Conservation (phyloP, 192 early-diverging fungal species). For the Gryganskiella cystojenkinii region DNA sequence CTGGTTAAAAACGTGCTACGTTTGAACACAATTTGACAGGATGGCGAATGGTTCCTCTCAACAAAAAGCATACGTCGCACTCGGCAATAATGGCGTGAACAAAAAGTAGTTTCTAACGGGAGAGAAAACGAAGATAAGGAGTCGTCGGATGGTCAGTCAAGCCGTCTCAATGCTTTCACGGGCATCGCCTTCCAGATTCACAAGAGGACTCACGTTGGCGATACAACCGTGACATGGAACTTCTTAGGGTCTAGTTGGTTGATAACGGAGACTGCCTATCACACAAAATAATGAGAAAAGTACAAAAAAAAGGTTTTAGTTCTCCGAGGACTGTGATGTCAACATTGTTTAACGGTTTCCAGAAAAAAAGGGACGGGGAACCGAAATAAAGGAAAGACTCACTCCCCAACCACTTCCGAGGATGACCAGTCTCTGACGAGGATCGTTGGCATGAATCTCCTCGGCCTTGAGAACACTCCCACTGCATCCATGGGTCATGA, state of each 20-base stretch:
- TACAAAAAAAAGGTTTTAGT: neutral
- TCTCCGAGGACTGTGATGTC: neutral
- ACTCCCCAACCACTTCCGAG: slow-evolving; percentile 69
- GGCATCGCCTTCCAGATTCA: neutral
- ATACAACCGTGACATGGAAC: slow-evolving; percentile 64
- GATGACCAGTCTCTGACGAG: slow-evolving; percentile 61
- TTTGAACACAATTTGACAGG: too few species aligned
- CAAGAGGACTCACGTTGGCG: slow-evolving; percentile 44
- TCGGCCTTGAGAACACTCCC: slow-evolving; percentile 53
- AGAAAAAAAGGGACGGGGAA: neutral
- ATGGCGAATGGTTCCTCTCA: too few species aligned
- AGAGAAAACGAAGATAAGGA: neutral
- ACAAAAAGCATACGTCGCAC: slow-evolving; percentile 57
- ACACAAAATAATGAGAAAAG: neutral
- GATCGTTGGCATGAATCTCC: slow-evolving; percentile 45
- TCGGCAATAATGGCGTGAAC: slow-evolving; percentile 64
- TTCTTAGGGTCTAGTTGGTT: slow-evolving; percentile 64
- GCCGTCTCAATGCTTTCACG: neutral
- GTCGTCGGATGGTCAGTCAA: neutral
- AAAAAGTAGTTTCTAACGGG: slow-evolving; percentile 63
- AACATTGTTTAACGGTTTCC: too few species aligned
- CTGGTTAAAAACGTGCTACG: slow-evolving; percentile 22
- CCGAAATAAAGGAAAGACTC: slow-evolving; percentile 2
- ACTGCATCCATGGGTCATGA: slow-evolving; percentile 50
- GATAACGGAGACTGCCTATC: slow-evolving; percentile 57